phyloP scores from a whole-genome alignment of 768 basidiomycete genomes.

The Lanmaoa pseudosensibilis region DNA sequence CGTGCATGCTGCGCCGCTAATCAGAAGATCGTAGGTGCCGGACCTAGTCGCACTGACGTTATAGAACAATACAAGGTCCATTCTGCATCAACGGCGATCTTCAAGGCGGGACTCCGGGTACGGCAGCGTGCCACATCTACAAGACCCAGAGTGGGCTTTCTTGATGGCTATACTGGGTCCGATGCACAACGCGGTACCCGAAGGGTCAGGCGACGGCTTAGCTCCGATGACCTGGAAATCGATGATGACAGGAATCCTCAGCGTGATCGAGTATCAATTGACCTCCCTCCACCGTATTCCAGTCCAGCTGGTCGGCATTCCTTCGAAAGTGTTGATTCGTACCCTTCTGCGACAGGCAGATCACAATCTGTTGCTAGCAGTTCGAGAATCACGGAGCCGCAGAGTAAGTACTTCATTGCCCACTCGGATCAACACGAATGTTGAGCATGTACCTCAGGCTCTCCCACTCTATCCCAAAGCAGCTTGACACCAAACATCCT shows the following conservation, averaged over 20 bases:
- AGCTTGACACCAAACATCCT: slow-evolving; percentile 1
- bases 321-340: neutral
- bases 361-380: slow-evolving; percentile 10
- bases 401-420: slow-evolving; percentile 6
- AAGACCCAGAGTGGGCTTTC: slow-evolving; percentile 16
- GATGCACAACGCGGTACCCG: neutral
- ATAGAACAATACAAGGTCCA: slow-evolving; percentile 77
- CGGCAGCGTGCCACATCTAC: slow-evolving; percentile 13
- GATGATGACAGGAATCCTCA: neutral
- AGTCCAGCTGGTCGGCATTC: slow-evolving; percentile 4
- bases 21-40: slow-evolving; percentile 46
- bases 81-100: slow-evolving; percentile 69
- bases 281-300: slow-evolving; percentile 37
- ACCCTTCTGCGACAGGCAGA: neutral
- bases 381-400: slow-evolving; percentile 8
- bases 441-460: slow-evolving; percentile 10
- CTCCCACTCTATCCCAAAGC: neutral
- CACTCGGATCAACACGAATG: neutral
- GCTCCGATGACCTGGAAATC: slow-evolving; percentile 8
- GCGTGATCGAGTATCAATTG: neutral
- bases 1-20: neutral
- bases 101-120: slow-evolving; percentile 53
- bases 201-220: slow-evolving; percentile 7
- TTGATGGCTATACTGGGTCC: slow-evolving; percentile 1
- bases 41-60: slow-evolving; percentile 71